These are phyloP conservation scores for Capronia coronata DNA, from an alignment of 2,329 filamentous ascomycete genomes.

Conservation along the genomic window DNA sequence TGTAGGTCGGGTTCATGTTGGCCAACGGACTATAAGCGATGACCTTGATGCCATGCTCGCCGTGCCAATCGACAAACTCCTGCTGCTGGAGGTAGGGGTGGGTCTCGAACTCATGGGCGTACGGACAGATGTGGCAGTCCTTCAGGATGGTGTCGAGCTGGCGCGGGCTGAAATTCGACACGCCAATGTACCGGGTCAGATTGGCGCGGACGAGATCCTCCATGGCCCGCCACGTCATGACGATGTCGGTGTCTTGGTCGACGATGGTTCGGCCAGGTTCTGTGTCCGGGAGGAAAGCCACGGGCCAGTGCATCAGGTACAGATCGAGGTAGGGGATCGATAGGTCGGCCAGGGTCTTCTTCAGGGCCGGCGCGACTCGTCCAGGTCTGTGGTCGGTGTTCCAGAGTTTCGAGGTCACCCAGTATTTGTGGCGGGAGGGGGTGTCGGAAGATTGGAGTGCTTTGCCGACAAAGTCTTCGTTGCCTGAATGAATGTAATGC, in stretches of 20 bases:
- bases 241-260: constrained; percentile 29
- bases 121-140: constrained; percentile 27
- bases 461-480: constrained; percentile 62
- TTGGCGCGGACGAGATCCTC: constrained; percentile 52
- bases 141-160: constrained; percentile 30
- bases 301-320: constrained; percentile 43
- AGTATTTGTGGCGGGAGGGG: constrained; percentile 55
- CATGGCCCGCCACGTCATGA: constrained; percentile 57
- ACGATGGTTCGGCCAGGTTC: constrained; percentile 28
- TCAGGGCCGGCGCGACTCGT: constrained; percentile 52
- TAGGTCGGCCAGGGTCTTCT: constrained; percentile 37
- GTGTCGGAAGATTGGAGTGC: constrained; percentile 58
- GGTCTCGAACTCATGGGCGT: constrained; percentile 35
- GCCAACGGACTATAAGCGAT: constrained; percentile 36
- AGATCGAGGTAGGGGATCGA: constrained; percentile 39
- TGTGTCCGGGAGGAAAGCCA: constrained; percentile 32
- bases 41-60: constrained; percentile 33
- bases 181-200: constrained; percentile 52
- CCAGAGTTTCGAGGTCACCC: constrained; percentile 74
- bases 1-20: constrained; percentile 46
- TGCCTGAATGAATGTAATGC: constrained; percentile 38
- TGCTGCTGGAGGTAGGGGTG: constrained; percentile 38
- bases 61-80: constrained; percentile 34
- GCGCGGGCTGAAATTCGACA: constrained; percentile 48
- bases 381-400: constrained; percentile 63